phyloP scores from a whole-genome alignment of 352 stramenopile species.

The Pythium guiyangense region DNA sequence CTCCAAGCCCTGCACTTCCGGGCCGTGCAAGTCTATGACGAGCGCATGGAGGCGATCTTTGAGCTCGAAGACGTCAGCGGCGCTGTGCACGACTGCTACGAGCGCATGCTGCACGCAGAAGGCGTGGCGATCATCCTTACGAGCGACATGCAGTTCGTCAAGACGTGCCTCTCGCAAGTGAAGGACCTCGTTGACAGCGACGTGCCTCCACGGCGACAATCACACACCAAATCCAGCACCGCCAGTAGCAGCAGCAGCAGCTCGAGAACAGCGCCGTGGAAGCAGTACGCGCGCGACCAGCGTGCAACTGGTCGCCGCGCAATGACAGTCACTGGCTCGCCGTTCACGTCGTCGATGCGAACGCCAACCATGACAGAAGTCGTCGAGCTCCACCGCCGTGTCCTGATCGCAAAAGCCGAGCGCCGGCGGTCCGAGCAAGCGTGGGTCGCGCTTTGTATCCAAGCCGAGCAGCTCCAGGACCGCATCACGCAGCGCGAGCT shows the following conservation, averaged over 20 bases:
- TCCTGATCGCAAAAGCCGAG: constrained; percentile 32
- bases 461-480: constrained; percentile 30
- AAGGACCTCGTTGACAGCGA: constrained; percentile 22
- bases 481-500: constrained; percentile 16
- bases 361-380: constrained; percentile 38
- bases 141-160: constrained; percentile 59
- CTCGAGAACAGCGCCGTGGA: no score
- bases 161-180: constrained; percentile 38
- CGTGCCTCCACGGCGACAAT: constrained; percentile 1
- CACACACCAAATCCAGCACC: constrained; percentile 4
- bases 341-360: constrained; percentile 6
- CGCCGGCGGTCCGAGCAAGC: constrained; percentile 47
- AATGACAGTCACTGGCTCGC: neutral
- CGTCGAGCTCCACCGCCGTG: constrained; percentile 45
- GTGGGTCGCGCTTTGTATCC: constrained; percentile 56
- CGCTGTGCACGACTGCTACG: constrained; percentile 30
- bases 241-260: no score
- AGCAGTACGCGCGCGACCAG: no score
- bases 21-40: constrained; percentile 51
- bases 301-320: constrained; percentile 2
- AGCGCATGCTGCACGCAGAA: constrained; percentile 49
- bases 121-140: constrained; percentile 60
- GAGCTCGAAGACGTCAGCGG: constrained; percentile 46
- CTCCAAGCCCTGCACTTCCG: constrained; percentile 46
- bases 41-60: constrained; percentile 62